Percentiles rank a stretch among this genome's conserved stretches.
Evolutionary conservation across 768 basidiomycete genomes (phyloP).

Genomic region (Mycena leptocephala): DNA sequence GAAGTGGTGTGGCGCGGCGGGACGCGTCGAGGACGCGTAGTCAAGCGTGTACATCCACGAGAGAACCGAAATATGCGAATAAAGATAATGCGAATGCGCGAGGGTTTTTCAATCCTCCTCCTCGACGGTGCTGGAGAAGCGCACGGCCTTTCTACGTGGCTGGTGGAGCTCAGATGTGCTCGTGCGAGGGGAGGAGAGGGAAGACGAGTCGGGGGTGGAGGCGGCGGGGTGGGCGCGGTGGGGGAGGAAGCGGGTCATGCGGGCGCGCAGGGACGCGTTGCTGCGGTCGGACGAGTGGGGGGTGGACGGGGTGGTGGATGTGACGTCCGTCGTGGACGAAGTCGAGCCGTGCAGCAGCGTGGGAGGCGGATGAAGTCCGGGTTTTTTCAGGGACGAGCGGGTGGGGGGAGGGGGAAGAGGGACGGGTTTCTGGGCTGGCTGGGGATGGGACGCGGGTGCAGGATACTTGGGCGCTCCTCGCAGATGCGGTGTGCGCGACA

Average conservation of each 20-base stretch:
- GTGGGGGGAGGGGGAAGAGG: slow-evolving; percentile 24
- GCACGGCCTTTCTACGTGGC: slow-evolving; percentile 37
- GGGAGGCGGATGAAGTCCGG: background rate
- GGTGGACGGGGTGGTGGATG: slow-evolving; percentile 31
- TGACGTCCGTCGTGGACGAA: slow-evolving; percentile 33
- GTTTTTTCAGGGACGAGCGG: slow-evolving; percentile 37
- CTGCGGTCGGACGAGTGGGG: slow-evolving; percentile 37
- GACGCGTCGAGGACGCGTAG: background rate
- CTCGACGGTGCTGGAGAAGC: slow-evolving; percentile 31
- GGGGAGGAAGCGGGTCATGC: slow-evolving; percentile 59
- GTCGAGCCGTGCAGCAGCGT: background rate
- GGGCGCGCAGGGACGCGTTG: slow-evolving; percentile 29
- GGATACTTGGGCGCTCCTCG: slow-evolving; percentile 19
- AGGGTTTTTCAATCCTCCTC: slow-evolving; percentile 23
- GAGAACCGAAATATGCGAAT: slow-evolving; percentile 30
- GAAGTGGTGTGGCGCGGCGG: background rate
- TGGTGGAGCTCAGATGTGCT: slow-evolving; percentile 25
- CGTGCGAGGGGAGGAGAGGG: slow-evolving; percentile 30
- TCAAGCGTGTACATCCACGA: slow-evolving; percentile 17
- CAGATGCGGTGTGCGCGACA: slow-evolving; percentile 33
- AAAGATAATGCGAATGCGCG: slow-evolving; percentile 25
- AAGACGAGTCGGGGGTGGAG: slow-evolving; percentile 45
- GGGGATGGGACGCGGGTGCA: slow-evolving; percentile 32
- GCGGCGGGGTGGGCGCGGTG: slow-evolving; percentile 57
- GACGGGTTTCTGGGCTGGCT: slow-evolving; percentile 15